Evolutionary conservation across 139 green algal species (phyloP), one percentile per base, ranked within the genome.

Genomic region (Chlorella sp.): DNA sequence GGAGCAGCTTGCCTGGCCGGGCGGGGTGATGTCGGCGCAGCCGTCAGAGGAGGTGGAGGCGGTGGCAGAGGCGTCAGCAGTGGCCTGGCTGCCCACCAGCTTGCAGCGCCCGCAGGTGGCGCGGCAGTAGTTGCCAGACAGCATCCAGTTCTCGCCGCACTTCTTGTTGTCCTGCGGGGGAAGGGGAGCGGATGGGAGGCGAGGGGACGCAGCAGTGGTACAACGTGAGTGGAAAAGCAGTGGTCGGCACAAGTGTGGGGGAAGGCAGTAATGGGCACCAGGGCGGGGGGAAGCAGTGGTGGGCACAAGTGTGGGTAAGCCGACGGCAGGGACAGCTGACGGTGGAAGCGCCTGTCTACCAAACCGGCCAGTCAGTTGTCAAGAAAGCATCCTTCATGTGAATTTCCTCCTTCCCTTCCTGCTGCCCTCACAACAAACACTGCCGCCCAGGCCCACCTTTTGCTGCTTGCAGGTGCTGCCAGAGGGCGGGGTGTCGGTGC

Each of bases 1-100:
- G 39, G 84, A 15, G 73, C 91, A 94, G 83, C 57, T 73, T 28
- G 64, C 64, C 64, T 71, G 21, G 40, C 61, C 83, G 36, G n/a
- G 37, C 22, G 89, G 89, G 26, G 82, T 32, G 36, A n/a, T 71
- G 68, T 93, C 90, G 36, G 30, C 39, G 79, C 90, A 92, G 68
- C 71, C 64, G 64, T 9, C 22, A 28, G 21, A 28, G 64, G 64
- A 71, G 64, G 64, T 26, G 64, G 64, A 26, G 21, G 64, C 64
- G 11, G 64, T 5, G 21, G 21, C 5, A 14, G 21, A 28, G 83
- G 40, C 57, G 69, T 37, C 9, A 36, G 34, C 24, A 39, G 78
- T 24, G 77, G 39, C 48, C 24, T 5, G 53, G 78, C 48, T 32
- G 79, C 82, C 34, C 39, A n/a, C 48, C 32, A 39, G 69, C 32